phyloP scores from a whole-genome alignment of 495 filamentous ascomycete species.

The Aspergillus avenaceus region DNA sequence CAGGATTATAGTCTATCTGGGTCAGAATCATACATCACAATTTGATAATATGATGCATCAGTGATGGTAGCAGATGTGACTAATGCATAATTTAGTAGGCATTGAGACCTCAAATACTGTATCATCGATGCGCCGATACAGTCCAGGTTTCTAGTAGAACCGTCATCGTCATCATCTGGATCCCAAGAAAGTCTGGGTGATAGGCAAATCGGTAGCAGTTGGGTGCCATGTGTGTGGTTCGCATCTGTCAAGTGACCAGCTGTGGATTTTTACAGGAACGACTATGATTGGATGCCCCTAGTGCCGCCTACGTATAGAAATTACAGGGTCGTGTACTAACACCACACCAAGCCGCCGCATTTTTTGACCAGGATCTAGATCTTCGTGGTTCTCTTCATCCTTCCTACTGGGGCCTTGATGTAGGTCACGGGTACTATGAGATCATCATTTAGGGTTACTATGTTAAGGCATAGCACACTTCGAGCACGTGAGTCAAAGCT shows the following conservation, averaged over 20 bases:
- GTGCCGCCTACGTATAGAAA: constrained; percentile 15
- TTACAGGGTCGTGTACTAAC: constrained; percentile 2
- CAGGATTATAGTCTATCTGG: no score
- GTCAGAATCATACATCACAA: no score
- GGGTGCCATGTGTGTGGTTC: constrained; percentile 14
- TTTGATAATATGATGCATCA: no score
- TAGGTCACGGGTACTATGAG: not conserved
- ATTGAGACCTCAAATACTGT: no score
- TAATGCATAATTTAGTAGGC: no score
- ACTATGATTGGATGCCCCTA: constrained; percentile 14
- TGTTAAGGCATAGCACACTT: not conserved
- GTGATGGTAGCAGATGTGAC: no score
- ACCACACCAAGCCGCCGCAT: constrained; percentile 5
- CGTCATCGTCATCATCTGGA: no score
- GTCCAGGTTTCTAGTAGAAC: no score
- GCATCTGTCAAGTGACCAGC: constrained; percentile 28
- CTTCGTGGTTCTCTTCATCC: not conserved
- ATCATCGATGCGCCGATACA: no score
- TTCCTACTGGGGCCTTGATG: not conserved
- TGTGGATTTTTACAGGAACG: constrained; percentile 24
- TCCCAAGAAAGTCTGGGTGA: constrained; percentile 9
- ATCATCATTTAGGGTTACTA: not conserved
- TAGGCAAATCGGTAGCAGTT: constrained; percentile 10
- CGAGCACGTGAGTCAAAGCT: not conserved
- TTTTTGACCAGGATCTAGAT: constrained; percentile 1